These are phyloP conservation scores for Paramarasmius palmivorus DNA, from an alignment of 1,284 basidiomycete genomes.

Conservation along the genomic window DNA sequence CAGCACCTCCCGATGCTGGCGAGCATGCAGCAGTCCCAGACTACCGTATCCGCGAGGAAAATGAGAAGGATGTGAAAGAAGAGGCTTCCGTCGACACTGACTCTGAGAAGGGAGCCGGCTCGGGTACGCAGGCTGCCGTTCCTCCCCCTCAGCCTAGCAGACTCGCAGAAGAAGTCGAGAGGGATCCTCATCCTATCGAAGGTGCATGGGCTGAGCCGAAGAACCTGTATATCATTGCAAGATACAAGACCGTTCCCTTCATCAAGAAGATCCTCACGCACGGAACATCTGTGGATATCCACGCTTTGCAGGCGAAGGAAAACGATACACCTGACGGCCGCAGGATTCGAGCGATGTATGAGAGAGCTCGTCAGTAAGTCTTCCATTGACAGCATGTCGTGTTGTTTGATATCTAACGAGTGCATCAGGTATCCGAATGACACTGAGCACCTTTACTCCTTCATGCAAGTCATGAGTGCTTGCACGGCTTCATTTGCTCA, in stretches of 20 bases:
- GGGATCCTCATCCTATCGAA: slow-evolving; percentile 22
- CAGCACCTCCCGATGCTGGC: slow-evolving; percentile 24
- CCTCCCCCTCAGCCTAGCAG: no score
- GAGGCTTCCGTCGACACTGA: slow-evolving; percentile 15
- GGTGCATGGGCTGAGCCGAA: slow-evolving; percentile 27
- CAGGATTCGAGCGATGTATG: slow-evolving; percentile 22
- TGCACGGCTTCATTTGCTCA: slow-evolving; percentile 32
- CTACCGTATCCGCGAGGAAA: slow-evolving; percentile 22
- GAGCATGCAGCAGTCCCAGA: slow-evolving; percentile 23
- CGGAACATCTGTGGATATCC: slow-evolving; percentile 22
- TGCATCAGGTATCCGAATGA: slow-evolving; percentile 23
- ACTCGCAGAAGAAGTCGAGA: slow-evolving; percentile 18
- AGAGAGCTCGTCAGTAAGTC: slow-evolving; percentile 16
- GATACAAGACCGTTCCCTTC: slow-evolving; percentile 25
- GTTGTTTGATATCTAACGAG: not conserved
- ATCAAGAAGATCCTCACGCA: slow-evolving; percentile 22
- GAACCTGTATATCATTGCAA: slow-evolving; percentile 28
- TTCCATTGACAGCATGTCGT: no score
- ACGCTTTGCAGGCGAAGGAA: slow-evolving; percentile 13
- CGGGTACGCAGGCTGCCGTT: no score
- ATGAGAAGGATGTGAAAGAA: not conserved
- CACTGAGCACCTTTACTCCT: slow-evolving; percentile 30
- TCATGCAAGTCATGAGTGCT: slow-evolving; percentile 32
- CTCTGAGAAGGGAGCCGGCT: slow-evolving; percentile 1
- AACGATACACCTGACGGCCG: slow-evolving; percentile 13